Percentiles rank a stretch among this genome's conserved stretches.
phyloP scores from a whole-genome alignment of 208 protist genomes.

The Acanthamoeba healyi region DNA sequence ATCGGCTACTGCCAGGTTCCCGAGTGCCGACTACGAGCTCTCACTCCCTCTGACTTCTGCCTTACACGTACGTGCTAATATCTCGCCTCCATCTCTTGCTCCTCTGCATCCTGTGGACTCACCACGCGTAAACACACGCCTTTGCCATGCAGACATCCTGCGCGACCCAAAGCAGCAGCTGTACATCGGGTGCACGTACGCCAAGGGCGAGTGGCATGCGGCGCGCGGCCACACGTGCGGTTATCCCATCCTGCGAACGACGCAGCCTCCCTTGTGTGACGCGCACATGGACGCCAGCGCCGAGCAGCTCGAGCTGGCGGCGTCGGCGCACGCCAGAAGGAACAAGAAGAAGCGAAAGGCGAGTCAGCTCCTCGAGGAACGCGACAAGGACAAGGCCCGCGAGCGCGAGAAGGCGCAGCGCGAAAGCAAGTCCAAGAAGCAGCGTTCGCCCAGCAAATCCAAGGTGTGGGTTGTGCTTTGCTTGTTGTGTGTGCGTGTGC shows the following conservation, averaged over 20 bases:
- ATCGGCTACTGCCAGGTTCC: not conserved
- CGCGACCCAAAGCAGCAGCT: conserved; percentile 65
- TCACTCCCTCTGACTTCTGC: not conserved
- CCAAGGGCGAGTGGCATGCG: not conserved
- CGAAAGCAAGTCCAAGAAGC: not conserved
- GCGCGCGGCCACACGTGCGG: not conserved
- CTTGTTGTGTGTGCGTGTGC: no score
- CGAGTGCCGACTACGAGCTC: not conserved
- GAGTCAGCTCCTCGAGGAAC: conserved; percentile 14
- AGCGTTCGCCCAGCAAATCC: not conserved
- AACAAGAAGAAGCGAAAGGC: conserved; percentile 47
- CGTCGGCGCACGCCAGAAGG: not conserved
- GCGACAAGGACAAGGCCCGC: not conserved
- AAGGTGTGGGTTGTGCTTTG: no score
- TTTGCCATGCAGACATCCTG: conserved; percentile 34
- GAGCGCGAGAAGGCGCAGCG: not conserved
- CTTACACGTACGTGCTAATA: not conserved
- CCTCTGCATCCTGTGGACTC: not conserved
- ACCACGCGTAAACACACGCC: not conserved
- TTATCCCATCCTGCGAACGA: conserved; percentile 17
- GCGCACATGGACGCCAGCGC: conserved; percentile 15
- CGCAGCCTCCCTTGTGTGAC: conserved; percentile 41
- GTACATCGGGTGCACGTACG: conserved; percentile 42
- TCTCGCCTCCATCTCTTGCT: no score
- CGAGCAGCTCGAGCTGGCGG: not conserved